phyloP scores from a whole-genome alignment of 2,329 filamentous ascomycete genomes.

The Claviceps lovelessii region DNA sequence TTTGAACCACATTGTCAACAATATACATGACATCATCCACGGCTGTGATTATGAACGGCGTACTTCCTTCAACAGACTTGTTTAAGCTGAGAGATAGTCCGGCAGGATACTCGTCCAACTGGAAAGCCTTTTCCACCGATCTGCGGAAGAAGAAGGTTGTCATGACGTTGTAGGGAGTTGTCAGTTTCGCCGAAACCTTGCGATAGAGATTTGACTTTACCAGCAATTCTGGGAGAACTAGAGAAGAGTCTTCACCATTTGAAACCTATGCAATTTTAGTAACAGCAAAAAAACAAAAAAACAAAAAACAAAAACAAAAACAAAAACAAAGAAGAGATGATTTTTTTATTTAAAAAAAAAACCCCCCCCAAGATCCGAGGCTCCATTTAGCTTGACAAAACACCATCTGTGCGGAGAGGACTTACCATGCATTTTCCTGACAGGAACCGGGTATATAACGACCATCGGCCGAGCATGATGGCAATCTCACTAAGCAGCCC shows the following conservation, averaged over 20 bases:
- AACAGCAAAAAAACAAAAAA: neutral
- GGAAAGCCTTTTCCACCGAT: conserved; percentile 94
- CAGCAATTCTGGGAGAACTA: conserved; percentile 60
- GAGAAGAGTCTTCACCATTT: conserved; percentile 36
- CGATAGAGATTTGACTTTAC: conserved; percentile 63
- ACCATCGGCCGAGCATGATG: conserved; percentile 87
- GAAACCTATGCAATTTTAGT: conserved; percentile 28
- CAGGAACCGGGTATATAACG: conserved; percentile 79
- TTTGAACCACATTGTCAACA: conserved; percentile 78
- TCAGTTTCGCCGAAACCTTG: conserved; percentile 63
- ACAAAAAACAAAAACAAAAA: neutral
- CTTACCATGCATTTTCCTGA: conserved; percentile 71
- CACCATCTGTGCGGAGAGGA: conserved; percentile 3
- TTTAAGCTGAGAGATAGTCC: conserved; percentile 65
- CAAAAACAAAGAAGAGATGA: neutral
- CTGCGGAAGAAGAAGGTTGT: conserved; percentile 93
- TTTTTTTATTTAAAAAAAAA: neutral
- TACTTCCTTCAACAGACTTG: conserved; percentile 57
- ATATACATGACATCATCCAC: conserved; percentile 99
- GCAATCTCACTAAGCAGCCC: conserved; percentile 74
- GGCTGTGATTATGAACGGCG: conserved; percentile 84
- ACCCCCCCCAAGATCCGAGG: neutral
- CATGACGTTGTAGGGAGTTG: conserved; percentile 76
- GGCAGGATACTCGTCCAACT: conserved; percentile 75
- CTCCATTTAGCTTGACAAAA: neutral